Evolutionary conservation across 139 green algal genomes (phyloP).

Genomic region (Pleodorina starrii): DNA sequence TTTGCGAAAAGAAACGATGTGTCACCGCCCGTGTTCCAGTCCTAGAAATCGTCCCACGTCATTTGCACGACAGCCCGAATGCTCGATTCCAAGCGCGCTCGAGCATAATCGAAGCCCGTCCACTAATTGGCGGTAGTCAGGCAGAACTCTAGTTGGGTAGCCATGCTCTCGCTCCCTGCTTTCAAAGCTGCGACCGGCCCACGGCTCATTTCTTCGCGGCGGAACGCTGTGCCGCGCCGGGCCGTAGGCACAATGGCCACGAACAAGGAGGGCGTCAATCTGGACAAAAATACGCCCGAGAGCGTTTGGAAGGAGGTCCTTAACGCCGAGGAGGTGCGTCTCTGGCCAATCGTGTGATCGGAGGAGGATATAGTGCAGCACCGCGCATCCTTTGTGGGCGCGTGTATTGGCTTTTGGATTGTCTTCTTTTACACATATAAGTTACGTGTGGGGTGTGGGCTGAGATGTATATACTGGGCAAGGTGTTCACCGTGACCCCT

Average conservation of each 20-base stretch:
- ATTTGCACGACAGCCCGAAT: background rate
- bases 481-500: too few species aligned
- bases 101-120: background rate
- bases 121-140: too few species aligned
- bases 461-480: too few species aligned
- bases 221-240: background rate
- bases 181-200: background rate
- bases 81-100: too few species aligned
- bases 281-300: slow-evolving; percentile 77
- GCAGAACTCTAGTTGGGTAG: background rate
- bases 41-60: slow-evolving; percentile 6
- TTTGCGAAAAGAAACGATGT: too few species aligned
- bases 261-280: slow-evolving; percentile 35
- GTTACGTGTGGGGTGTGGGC: too few species aligned
- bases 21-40: too few species aligned
- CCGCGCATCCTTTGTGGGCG: too few species aligned
- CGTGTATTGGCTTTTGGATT: too few species aligned
- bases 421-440: too few species aligned
- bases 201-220: background rate
- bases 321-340: slow-evolving; percentile 62
- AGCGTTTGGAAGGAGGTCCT: slow-evolving; percentile 66
- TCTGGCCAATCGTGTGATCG: background rate
- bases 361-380: too few species aligned
- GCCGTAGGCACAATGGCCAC: background rate
- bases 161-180: slow-evolving; percentile 23